These are phyloP conservation scores for Lupinus albus DNA, from an alignment of 306 rosid species.

Conservation along the genomic window DNA sequence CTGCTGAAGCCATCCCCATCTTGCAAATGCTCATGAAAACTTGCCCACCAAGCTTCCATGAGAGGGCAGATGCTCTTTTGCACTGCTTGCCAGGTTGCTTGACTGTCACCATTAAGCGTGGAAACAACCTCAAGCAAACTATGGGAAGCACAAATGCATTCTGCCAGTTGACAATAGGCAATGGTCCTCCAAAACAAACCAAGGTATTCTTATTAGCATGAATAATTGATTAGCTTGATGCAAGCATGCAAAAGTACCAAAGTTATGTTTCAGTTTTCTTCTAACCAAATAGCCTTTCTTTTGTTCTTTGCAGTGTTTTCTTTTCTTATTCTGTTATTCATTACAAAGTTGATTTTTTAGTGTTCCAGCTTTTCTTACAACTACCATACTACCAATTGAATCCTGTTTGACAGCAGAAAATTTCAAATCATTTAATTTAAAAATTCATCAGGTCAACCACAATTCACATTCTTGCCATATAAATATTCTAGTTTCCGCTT, in stretches of 20 bases:
- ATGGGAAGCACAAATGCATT: slow-evolving; percentile 97
- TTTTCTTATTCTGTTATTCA: neutral
- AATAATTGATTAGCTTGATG: slow-evolving; percentile 17
- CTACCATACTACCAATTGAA: neutral
- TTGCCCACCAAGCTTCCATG: slow-evolving; percentile 97
- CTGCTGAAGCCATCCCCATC: slow-evolving; percentile 96
- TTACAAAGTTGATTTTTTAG: neutral
- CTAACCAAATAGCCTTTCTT: neutral
- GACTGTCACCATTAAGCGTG: slow-evolving; percentile 90
- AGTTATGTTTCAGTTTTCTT: neutral
- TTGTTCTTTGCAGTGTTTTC: slow-evolving; percentile 15
- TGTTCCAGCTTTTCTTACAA: slow-evolving; percentile 18
- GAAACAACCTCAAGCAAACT: slow-evolving; percentile 89
- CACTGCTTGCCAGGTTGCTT: slow-evolving; percentile 98
- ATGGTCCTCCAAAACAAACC: slow-evolving; percentile 92
- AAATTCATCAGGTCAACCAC: slow-evolving; percentile 13
- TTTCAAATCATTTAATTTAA: slow-evolving; percentile 19
- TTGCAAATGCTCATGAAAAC: slow-evolving; percentile 98
- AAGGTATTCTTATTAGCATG: slow-evolving; percentile 58
- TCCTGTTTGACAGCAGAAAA: neutral
- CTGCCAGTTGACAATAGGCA: slow-evolving; percentile 88
- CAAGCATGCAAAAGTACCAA: slow-evolving; percentile 28
- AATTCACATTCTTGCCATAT: slow-evolving; percentile 8
- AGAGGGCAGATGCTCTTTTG: slow-evolving; percentile 89
- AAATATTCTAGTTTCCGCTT: slow-evolving; percentile 1